Percentiles rank a stretch among this genome's conserved stretches.
These are phyloP conservation scores for Umbelopsis vinacea DNA, from an alignment of 192 early-diverging fungal genomes.

Conservation along the genomic window DNA sequence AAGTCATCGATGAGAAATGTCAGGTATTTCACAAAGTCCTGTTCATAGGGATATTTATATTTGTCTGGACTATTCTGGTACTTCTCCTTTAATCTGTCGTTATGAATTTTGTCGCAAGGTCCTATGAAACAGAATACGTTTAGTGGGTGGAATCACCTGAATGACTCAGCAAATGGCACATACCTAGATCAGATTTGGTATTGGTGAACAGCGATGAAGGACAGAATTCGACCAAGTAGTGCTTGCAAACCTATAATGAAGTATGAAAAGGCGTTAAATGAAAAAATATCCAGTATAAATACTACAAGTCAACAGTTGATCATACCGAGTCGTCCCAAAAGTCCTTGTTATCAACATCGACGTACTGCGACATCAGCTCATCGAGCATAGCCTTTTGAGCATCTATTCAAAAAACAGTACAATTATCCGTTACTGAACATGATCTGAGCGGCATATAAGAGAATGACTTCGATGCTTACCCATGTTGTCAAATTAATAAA, in stretches of 20 bases:
- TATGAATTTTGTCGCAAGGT: conserved; percentile 77
- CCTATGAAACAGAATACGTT: conserved; percentile 28
- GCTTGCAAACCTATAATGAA: conserved; percentile 65
- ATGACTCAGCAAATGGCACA: conserved; percentile 5
- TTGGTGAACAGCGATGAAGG: conserved; percentile 84
- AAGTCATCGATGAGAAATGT: conserved; percentile 68
- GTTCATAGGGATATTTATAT: conserved; percentile 73
- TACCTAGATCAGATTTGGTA: conserved; percentile 84
- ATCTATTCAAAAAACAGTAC: conserved; percentile 20
- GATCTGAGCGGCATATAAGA: background rate
- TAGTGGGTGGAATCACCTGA: background rate
- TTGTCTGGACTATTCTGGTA: conserved; percentile 71
- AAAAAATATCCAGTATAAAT: background rate
- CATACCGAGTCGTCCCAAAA: conserved; percentile 46
- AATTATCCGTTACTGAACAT: background rate
- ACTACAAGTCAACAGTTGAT: background rate
- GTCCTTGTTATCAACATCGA: conserved; percentile 45
- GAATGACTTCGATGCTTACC: background rate
- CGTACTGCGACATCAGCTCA: conserved; percentile 46
- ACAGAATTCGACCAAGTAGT: conserved; percentile 83
- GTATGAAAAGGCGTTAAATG: too few species aligned
- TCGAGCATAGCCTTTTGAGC: conserved; percentile 45
- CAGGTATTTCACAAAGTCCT: conserved; percentile 69
- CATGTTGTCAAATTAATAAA: conserved; percentile 1
- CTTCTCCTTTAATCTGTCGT: conserved; percentile 74